Evolutionary conservation across 768 basidiomycete species (phyloP), one percentile per base, ranked within the genome.

Genomic region (Tylopilus felleus): DNA sequence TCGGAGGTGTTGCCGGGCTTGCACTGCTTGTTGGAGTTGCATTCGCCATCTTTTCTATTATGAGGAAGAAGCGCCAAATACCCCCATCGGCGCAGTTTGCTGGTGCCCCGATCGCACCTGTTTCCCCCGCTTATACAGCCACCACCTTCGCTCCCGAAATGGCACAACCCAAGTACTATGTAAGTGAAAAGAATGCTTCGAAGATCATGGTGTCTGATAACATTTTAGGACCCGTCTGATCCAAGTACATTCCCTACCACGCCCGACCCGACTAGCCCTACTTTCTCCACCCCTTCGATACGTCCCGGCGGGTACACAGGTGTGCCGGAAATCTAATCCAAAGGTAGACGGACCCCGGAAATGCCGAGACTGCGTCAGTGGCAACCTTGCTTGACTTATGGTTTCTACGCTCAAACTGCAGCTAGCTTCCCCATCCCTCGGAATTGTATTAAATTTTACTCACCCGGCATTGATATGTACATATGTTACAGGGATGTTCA

Each of bases 201-300:
- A 14, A 25, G 5, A 36, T 12, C 46, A 14, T 44, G 21, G 19
- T 39, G 17, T 60, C 49, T 63, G 38, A 59, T 19, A 2, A 12
- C 39, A n/a, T 51, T 17, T 14, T 39, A 73, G 72, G 64, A 74
- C 31, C 72, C 72, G 3, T 69, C 73, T 35, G 74, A 74, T 48
- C 73, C 73, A 12, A 66, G 63, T 27, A 73, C 72, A 35, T 73
- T 74, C 65, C 74, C 73, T n/a, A n/a, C 52, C 38, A 58, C 71
- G 3, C 61, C 70, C 9, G 8, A 50, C 31, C 57, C 51, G n/a
- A 43, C 27, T 16, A 22, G 51, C 19, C 21, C 43, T 19, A 10
- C 43, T 17, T 59, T 64, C 21, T 52, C 68, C 38, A 23, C 21
- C 1, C 21, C 58, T 21, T 40, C 52, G 7, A 6, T 39, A 2